Evolutionary conservation across 2,329 filamentous ascomycete species (phyloP), one percentile per base, ranked within the genome.

Genomic region (Pseudonectria foliicola): DNA sequence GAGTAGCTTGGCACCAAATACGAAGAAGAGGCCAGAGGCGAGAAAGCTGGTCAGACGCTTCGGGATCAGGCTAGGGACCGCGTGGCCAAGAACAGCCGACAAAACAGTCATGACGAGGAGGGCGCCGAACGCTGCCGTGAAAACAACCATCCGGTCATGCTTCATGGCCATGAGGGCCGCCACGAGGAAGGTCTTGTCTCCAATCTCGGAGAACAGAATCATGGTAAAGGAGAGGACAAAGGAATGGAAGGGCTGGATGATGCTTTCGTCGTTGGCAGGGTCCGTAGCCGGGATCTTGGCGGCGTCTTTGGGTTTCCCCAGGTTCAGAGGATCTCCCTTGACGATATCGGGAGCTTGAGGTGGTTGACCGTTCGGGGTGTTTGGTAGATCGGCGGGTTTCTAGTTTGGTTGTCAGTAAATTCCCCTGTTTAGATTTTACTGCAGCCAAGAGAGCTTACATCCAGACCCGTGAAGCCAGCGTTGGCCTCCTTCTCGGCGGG

Each of bases 161-260:
- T 95, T 92, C 92, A 98, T 98, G 10, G 92, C 92, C 92, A 98
- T 98, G 13, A 98, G 76, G 7, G 89, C 90, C 6, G 92, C 92
- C 14, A 98, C 87, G 28, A 98, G 73, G 68, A 98, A 98, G 0
- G 92, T 98, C 67, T 98, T 98, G 75, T 98, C 92, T 44, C 92
- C 92, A 52, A 98, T 80, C 60, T 98, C 92, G 30, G 90, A 95
- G 51, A 96, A 83, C 43, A 96, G 69, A 52, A 98, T 98, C 92
- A 96, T 98, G 38, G 89, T 90, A 40, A 95, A 79, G 12, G 92
- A 94, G 23, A 96, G 79, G 10, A 94, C 56, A 54, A 92, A 93
- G 4, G 92, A 96, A 60, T 98, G 90, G 52, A 81, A 70, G 13
- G 86, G 85, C 43, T 80, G 82, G 40, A 89, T 87, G 27, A 89